Base-by-base conservation (phyloP, 1,139 yeast genomes). In the Saccharomyces pastorianus region DNA sequence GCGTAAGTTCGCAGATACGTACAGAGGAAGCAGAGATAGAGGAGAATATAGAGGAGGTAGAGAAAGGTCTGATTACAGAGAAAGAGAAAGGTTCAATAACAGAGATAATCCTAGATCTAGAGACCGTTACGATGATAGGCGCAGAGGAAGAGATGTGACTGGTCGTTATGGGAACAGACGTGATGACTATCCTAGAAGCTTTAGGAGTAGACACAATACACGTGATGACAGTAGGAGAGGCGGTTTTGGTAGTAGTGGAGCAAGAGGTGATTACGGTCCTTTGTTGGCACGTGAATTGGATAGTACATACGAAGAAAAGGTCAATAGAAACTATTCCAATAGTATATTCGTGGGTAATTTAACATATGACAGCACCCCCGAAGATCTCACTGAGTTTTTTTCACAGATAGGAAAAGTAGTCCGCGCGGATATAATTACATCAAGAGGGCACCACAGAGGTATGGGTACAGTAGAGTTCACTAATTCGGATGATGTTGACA, bases 381-480 rank as follows among this genome's bases (percentile, higher is more conserved):
- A 74, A 52, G 86, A 85, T 52, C 74, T 86, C 53, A 80, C 81
- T 63, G 82, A 77, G 25, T 76, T 80, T 60, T 86, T 86, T 67
- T 72, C 75, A 17, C 73, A 71, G 47, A 84, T 84, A 47, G 96
- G 95, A 58, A 80, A 78, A 41, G 88, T 93, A 51, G 79, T 85
- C 20, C 81, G 89, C 61, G 96, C 97, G 2, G 97, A 91, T 68
- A 85, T 93, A 54, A 86, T 91, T 55, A 84, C 85, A n/a, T 78
- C 81, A 55, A 80, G 85, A 61, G 95, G 96, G 54, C 88, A 88
- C 64, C 85, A 91, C 70, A 77, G 95, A 74, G 91, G 99, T 59
- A 86, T 85, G 93, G 95, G 91, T 51, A 88, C 96, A 20, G 97
- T 93, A 46, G 98, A 93, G 70, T 93, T 86, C 66, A 76, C 83